Evolutionary conservation across 352 stramenopile genomes (phyloP).

Genomic region (Globisporangium lucens): DNA sequence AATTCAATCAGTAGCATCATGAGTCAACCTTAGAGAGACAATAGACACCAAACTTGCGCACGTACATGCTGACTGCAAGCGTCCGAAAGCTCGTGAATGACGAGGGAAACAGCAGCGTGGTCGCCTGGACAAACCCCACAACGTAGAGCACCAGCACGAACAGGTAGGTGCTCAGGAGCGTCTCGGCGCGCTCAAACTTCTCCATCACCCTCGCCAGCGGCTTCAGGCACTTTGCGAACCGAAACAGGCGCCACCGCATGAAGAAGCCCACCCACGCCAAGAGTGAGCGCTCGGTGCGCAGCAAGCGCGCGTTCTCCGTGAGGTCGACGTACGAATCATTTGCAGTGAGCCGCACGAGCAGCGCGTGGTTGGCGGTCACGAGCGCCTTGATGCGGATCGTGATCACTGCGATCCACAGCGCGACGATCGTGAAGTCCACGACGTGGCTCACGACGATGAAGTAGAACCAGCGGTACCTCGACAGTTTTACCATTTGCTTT

Average conservation of each 20-base stretch:
- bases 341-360: constrained; percentile 33
- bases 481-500: constrained; percentile 48
- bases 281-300: constrained; percentile 32
- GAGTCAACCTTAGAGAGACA: no score
- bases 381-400: constrained; percentile 33
- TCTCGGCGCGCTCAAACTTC: constrained; percentile 42
- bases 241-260: constrained; percentile 62
- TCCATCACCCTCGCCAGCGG: constrained; percentile 38
- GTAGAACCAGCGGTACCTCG: constrained; percentile 61
- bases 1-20: neutral
- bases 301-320: constrained; percentile 21
- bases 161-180: constrained; percentile 35
- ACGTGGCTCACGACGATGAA: constrained; percentile 52
- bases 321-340: constrained; percentile 39
- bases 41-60: neutral
- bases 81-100: constrained; percentile 31
- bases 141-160: constrained; percentile 43
- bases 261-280: constrained; percentile 38
- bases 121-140: constrained; percentile 41
- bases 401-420: constrained; percentile 37
- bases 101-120: constrained; percentile 39
- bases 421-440: constrained; percentile 48
- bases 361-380: constrained; percentile 27
- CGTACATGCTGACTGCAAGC: constrained; percentile 50
- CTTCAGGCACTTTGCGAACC: constrained; percentile 41